Percentiles rank a stretch among this genome's conserved stretches.
Evolutionary conservation across 495 filamentous ascomycete genomes (phyloP).

Genomic region (Penicillium antarcticum): DNA sequence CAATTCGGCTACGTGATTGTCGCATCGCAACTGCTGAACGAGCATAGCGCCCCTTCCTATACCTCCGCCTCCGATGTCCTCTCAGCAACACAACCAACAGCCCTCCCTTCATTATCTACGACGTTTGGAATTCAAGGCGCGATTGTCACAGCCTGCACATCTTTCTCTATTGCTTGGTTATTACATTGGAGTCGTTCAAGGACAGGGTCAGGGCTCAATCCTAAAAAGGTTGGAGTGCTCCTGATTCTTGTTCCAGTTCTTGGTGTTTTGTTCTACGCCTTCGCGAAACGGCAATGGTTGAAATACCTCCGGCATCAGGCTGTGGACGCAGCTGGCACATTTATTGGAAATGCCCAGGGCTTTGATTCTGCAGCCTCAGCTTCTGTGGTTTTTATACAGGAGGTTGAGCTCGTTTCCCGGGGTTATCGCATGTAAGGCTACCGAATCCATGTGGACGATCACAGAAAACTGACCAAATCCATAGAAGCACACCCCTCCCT

Average conservation of each 20-base stretch:
- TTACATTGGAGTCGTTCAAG: conserved; percentile 59
- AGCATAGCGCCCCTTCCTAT: conserved; percentile 52
- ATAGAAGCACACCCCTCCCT: conserved; percentile 78
- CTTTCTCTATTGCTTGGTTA: conserved; percentile 71
- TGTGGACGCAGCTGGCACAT: conserved; percentile 65
- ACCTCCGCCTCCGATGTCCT: conserved; percentile 41
- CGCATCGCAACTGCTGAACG: conserved; percentile 84
- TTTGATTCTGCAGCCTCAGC: conserved; percentile 79
- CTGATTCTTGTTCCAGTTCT: conserved; percentile 54
- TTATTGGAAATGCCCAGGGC: conserved; percentile 74
- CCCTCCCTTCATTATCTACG: conserved; percentile 39
- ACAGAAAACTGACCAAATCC: neutral
- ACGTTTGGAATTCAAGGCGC: conserved; percentile 49
- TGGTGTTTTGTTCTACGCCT: conserved; percentile 61
- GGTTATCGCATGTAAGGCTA: conserved; percentile 80
- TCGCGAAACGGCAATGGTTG: conserved; percentile 78
- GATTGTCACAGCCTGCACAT: conserved; percentile 47
- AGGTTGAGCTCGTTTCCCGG: conserved; percentile 91
- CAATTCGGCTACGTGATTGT: conserved; percentile 95
- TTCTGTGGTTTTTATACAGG: conserved; percentile 84
- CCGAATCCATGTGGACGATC: neutral
- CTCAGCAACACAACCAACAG: conserved; percentile 30
- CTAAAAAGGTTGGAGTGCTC: conserved; percentile 54
- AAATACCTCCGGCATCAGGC: conserved; percentile 77
- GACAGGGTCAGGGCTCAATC: conserved; percentile 32